Evolutionary conservation across 225 moss, liverwort and hornwort species (phyloP).

Genomic region (Bryoerythrophyllum caledonicum): DNA sequence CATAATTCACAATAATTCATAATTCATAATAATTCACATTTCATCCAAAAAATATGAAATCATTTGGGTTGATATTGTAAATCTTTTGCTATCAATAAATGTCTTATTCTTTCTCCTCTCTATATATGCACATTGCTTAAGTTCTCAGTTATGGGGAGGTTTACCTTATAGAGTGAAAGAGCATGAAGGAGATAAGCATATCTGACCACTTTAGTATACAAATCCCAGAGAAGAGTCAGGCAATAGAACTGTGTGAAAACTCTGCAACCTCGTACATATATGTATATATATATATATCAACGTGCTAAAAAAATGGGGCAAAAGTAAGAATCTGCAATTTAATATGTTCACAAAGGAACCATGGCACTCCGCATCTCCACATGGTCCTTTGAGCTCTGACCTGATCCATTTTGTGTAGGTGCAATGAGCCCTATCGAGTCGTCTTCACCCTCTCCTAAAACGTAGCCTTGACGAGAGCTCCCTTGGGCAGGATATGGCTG

Average conservation of each 20-base stretch:
- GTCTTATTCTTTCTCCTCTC: too few species aligned
- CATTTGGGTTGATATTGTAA: too few species aligned
- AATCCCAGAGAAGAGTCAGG: neutral
- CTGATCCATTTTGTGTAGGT: slow-evolving; percentile 47
- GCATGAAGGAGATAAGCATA: neutral
- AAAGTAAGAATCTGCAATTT: slow-evolving; percentile 14
- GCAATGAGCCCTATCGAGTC: slow-evolving; percentile 53
- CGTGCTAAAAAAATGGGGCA: neutral
- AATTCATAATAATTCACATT: too few species aligned
- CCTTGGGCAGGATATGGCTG: slow-evolving; percentile 46
- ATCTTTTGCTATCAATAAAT: too few species aligned
- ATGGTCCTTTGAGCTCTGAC: slow-evolving; percentile 48
- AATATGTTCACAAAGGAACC: slow-evolving; percentile 61
- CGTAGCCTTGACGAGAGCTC: slow-evolving; percentile 30
- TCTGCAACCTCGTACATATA: slow-evolving; percentile 7
- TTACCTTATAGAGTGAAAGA: too few species aligned
- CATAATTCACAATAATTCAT: too few species aligned
- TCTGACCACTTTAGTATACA: neutral
- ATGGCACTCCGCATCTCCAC: slow-evolving; percentile 67
- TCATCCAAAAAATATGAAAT: too few species aligned
- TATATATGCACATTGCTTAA: too few species aligned
- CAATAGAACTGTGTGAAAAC: neutral
- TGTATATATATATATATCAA: slow-evolving; percentile 1
- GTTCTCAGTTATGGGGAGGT: too few species aligned
- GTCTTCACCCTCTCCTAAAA: slow-evolving; percentile 66